Evolutionary conservation across 1,284 basidiomycete genomes (phyloP), one percentile per base, ranked within the genome.

Genomic region (Heterobasidion occidentale): DNA sequence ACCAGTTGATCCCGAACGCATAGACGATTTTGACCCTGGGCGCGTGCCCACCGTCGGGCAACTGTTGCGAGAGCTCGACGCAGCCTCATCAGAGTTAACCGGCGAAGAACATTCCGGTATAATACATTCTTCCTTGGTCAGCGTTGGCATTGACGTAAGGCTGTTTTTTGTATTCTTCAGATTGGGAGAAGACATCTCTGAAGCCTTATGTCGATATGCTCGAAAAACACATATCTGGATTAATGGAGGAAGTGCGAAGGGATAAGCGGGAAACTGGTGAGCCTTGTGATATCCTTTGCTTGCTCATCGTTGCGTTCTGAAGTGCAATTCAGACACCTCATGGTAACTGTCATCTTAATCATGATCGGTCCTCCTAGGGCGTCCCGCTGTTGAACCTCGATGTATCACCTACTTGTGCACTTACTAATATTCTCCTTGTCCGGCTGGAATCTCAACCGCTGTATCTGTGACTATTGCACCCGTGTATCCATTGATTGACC

Each of bases 151-250:
- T 20, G 49, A 56, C 51, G 1, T 50, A 46, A 9, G 52, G 27
- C 27, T 44, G 49, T 35, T 20, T 53, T 58, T 27, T 50, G n/a
- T 44, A 33, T 49, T 35, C 51, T 15, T 50, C 59, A 80, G 85
- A 85, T 63, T 88, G 84, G 84, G 79, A 86, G 60, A 78, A 78
- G 61, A 91, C 89, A 7, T 88, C 86, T 3, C 71, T 99, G 60
- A 90, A 85, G 65, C 90, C 90, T 3, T 98, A 94, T 65, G 87
- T 99, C 42, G 90, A 95, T 52, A 82, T 97, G 76, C 75, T 99
- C 60, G 92, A 98, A 60, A 78, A 78, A 64, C 91, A 98, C 66
- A 78, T 76, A 14, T 60, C 68, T 56, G 69, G 68, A 34, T 67
- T 90, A 50, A 82, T 89, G 81, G 78, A 81, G 17, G 80, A 84